Conservation (phyloP, 2,329 filamentous ascomycete species). For the Sordariomycetes sp. region DNA sequence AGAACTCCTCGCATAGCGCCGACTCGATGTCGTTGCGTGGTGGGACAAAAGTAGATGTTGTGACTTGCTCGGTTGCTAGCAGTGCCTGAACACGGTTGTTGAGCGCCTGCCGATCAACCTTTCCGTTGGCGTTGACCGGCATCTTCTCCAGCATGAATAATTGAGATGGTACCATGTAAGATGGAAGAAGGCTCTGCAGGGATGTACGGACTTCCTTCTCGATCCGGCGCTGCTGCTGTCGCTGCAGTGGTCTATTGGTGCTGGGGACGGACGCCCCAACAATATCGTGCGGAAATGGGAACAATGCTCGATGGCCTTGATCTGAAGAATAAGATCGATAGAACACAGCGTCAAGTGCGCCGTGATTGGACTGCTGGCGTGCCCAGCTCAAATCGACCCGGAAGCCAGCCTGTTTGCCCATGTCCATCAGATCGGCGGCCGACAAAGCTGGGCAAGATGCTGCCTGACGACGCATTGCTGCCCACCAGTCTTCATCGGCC, state of each 20-base stretch:
- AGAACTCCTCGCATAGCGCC: constrained; percentile 3
- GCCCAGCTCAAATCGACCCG: constrained; percentile 34
- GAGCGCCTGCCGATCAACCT: constrained; percentile 5
- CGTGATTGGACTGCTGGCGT: constrained; percentile 15
- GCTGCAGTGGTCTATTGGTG: constrained; percentile 3
- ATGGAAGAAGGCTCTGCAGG: constrained; percentile 2
- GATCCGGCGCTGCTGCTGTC: background rate
- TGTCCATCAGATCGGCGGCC: constrained; percentile 8
- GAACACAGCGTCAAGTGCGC: constrained; percentile 10
- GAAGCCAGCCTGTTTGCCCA: constrained; percentile 26
- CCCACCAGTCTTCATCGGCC: constrained; percentile 3
- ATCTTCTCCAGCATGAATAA: constrained; percentile 8
- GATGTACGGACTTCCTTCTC: background rate
- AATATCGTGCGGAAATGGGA: constrained; percentile 9
- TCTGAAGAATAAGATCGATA: constrained; percentile 21
- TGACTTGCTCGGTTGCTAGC: background rate
- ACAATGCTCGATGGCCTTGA: constrained; percentile 1
- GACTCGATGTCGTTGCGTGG: constrained; percentile 5
- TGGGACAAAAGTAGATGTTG: no score
- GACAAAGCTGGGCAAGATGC: constrained; percentile 6
- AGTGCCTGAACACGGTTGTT: background rate
- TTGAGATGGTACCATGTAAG: constrained; percentile 11
- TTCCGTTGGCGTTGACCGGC: constrained; percentile 11
- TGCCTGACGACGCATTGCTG: constrained; percentile 1
- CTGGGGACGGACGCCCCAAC: no score